Conservation (phyloP, 1,139 yeast genomes). For the Pneumocystis murina region DNA sequence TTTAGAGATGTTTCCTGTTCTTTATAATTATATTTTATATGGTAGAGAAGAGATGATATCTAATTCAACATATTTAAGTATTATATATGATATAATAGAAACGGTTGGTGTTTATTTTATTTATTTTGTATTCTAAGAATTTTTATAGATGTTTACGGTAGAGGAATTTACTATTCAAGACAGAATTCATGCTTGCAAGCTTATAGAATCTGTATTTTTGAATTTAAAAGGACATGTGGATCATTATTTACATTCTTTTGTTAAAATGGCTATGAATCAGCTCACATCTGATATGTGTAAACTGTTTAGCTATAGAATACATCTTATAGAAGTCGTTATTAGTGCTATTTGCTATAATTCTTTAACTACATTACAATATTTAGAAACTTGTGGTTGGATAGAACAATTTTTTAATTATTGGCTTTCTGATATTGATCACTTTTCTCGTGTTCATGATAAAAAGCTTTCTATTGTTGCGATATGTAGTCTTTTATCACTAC, state of each 20-base stretch:
- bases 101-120: constrained; percentile 9
- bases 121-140: background rate
- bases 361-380: constrained; percentile 35
- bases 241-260: constrained; percentile 30
- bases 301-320: constrained; percentile 25
- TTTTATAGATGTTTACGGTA: constrained; percentile 15
- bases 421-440: constrained; percentile 43
- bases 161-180: constrained; percentile 37
- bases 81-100: constrained; percentile 27
- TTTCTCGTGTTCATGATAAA: constrained; percentile 68
- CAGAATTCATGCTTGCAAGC: constrained; percentile 35
- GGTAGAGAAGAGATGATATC: constrained; percentile 40
- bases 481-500: constrained; percentile 32
- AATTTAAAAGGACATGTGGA: constrained; percentile 32
- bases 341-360: constrained; percentile 54
- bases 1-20: constrained; percentile 43
- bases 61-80: constrained; percentile 24
- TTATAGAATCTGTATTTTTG: constrained; percentile 42
- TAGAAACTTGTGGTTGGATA: constrained; percentile 35
- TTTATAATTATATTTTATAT: constrained; percentile 64
- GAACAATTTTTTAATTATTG: constrained; percentile 48
- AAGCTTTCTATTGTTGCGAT: constrained; percentile 60
- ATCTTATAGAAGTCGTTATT: constrained; percentile 51
- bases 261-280: constrained; percentile 23
- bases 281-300: constrained; percentile 18